Percentiles rank a stretch among this genome's conserved stretches.
These are phyloP conservation scores for Arthonia radiata DNA, from an alignment of 495 filamentous ascomycete genomes.

Conservation along the genomic window DNA sequence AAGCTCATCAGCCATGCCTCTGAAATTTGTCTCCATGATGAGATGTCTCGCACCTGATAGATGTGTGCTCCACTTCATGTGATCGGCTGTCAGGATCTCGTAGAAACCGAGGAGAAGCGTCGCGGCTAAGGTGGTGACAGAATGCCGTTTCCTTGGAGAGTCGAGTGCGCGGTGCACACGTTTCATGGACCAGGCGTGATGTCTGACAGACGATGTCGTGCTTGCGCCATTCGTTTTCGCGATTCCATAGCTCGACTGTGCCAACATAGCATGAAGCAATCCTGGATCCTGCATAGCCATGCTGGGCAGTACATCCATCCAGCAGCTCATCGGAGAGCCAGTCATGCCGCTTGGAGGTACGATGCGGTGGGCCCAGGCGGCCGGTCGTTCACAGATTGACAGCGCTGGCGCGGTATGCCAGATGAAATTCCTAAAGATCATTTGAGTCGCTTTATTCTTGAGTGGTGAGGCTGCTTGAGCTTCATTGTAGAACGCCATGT, in stretches of 20 bases:
- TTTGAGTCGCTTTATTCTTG: slow-evolving; percentile 57
- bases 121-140: slow-evolving; percentile 65
- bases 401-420: slow-evolving; percentile 69
- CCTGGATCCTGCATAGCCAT: slow-evolving; percentile 63
- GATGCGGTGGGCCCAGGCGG: slow-evolving; percentile 40
- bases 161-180: slow-evolving; percentile 50
- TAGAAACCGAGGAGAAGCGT: slow-evolving; percentile 78
- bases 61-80: slow-evolving; percentile 87
- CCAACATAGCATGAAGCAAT: slow-evolving; percentile 77
- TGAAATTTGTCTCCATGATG: slow-evolving; percentile 58
- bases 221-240: slow-evolving; percentile 51
- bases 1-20: slow-evolving; percentile 43
- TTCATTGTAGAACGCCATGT: slow-evolving; percentile 1
- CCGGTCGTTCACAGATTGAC: slow-evolving; percentile 67
- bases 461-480: slow-evolving; percentile 26
- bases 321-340: no score
- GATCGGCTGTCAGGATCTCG: slow-evolving; percentile 84
- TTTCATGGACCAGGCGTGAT: slow-evolving; percentile 71
- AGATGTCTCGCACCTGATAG: slow-evolving; percentile 64
- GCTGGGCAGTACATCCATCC: slow-evolving; percentile 73
- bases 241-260: slow-evolving; percentile 69
- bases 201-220: slow-evolving; percentile 57
- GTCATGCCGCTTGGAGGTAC: slow-evolving; percentile 39
- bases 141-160: slow-evolving; percentile 41
- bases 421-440: slow-evolving; percentile 82